Conservation (phyloP, 23 red algal species). For the Gracilaria domingensis region DNA sequence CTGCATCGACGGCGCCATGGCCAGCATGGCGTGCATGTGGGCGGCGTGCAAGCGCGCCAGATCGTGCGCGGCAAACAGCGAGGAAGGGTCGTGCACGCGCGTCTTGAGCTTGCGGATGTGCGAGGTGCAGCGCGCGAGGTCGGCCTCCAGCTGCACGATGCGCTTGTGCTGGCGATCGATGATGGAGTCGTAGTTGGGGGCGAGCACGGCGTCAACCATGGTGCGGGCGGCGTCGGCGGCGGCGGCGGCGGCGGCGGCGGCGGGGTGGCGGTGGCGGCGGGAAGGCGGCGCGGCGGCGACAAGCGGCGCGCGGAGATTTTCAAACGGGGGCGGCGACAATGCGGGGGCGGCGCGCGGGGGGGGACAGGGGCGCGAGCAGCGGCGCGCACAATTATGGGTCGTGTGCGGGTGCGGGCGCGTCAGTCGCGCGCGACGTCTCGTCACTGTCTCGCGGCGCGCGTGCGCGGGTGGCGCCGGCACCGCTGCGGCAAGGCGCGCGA, state of each 20-base stretch:
- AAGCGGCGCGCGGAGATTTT: background rate
- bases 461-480: too few species aligned
- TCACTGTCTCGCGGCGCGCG: background rate
- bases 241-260: background rate
- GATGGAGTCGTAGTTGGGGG: slow-evolving; percentile 68
- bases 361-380: background rate
- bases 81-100: background rate
- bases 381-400: background rate
- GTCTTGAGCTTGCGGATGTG: slow-evolving; percentile 34
- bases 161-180: slow-evolving; percentile 65
- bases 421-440: background rate
- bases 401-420: background rate
- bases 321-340: background rate
- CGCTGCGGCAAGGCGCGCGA: background rate
- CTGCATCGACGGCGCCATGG: slow-evolving; percentile 16
- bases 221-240: background rate
- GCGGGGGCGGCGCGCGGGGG: background rate
- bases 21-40: slow-evolving; percentile 52
- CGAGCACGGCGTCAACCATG: slow-evolving; percentile 36
- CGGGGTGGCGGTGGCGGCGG: background rate
- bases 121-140: slow-evolving; percentile 43
- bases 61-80: slow-evolving; percentile 20
- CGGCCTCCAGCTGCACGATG: slow-evolving; percentile 51
- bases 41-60: slow-evolving; percentile 42
- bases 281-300: background rate